A percentile compares a stretch with the other conserved stretches of the same genome.
phyloP scores from a whole-genome alignment of 352 stramenopile species.

The Globisporangium rhizosaccharum region DNA sequence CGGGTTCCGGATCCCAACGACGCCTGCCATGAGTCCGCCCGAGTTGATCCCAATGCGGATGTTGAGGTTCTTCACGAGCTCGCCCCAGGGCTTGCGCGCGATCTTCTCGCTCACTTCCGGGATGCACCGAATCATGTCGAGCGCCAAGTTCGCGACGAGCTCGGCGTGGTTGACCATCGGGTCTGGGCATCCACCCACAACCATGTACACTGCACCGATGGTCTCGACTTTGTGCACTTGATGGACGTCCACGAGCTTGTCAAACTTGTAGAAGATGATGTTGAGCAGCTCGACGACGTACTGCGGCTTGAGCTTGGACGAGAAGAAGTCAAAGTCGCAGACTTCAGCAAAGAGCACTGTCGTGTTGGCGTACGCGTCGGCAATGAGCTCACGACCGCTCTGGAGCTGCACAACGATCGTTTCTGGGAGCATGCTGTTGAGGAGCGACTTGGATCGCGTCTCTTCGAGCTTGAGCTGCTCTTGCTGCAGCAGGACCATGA shows the following conservation, averaged over 20 bases:
- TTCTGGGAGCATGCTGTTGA: slow-evolving; percentile 83
- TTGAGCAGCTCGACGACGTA: slow-evolving; percentile 87
- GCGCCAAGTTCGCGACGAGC: slow-evolving; percentile 71
- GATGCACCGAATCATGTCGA: slow-evolving; percentile 78
- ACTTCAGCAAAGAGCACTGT: slow-evolving; percentile 81
- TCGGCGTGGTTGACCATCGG: slow-evolving; percentile 69
- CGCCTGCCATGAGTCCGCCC: slow-evolving; percentile 76
- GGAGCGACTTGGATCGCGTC: slow-evolving; percentile 64
- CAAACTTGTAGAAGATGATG: slow-evolving; percentile 87
- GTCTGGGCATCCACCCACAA: slow-evolving; percentile 75
- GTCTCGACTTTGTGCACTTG: slow-evolving; percentile 90
- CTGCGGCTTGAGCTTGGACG: slow-evolving; percentile 65
- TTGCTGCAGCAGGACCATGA: slow-evolving; percentile 78
- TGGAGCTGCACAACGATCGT: slow-evolving; percentile 73
- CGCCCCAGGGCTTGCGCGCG: slow-evolving; percentile 58
- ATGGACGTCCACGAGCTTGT: slow-evolving; percentile 82
- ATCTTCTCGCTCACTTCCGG: slow-evolving; percentile 72
- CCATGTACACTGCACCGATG: slow-evolving; percentile 89
- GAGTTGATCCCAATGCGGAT: slow-evolving; percentile 87
- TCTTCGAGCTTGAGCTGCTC: slow-evolving; percentile 81
- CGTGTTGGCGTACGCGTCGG: slow-evolving; percentile 66
- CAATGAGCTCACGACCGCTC: slow-evolving; percentile 75
- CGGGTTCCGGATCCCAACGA: slow-evolving; percentile 80
- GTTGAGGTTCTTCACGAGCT: slow-evolving; percentile 67
- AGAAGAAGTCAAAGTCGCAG: slow-evolving; percentile 85